Evolutionary conservation across 2,329 filamentous ascomycete genomes (phyloP), one percentile per base, ranked within the genome.

Genomic region (Neobulgaria alba): DNA sequence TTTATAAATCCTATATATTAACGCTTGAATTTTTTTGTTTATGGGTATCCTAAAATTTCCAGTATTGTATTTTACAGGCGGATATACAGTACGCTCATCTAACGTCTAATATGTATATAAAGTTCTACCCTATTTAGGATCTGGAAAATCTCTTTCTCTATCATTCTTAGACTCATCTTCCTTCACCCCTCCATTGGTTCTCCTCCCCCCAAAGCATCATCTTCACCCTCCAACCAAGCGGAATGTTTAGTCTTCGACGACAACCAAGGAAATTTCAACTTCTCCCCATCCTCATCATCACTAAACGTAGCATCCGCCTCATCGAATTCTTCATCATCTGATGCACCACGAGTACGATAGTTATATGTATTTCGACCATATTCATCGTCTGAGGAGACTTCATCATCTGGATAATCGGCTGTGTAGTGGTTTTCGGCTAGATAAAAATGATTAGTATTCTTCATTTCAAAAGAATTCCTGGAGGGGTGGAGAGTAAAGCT

Each of bases 391-490:
- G 77, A 80, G 33, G 77, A 79, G 10, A 87, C 71, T 57, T 89
- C 84, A 39, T 89, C 83, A 47, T 89, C 84, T 0, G 84, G 84
- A 51, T 89, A 89, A 58, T 89, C 84, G 39, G 82, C 80, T 3
- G 79, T 77, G 56, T 88, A 87, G 61, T 86, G 79, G 54, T 86
- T 82, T 57, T 89, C 84, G 26, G 84, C 81, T 79, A 45, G n/a
- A 31, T 23, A 5, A n/a, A n/a, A n/a, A n/a, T n/a, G n/a, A n/a
- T n/a, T n/a, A 14, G 20, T 52, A 54, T 52, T 49, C 36, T 16
- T 46, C 8, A 18, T 35, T 10, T 29, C 10, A 29, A 15, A 33
- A 10, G n/a, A 18, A 18, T n/a, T 29, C 3, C 5, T 8, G 20
- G 12, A 17, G 5, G 17, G 4, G 14, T 30, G n/a, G 17, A 29